Percentiles rank a stretch among this genome's conserved stretches.
Conservation (phyloP, 331 rosid species). For the Rosa hybrid region DNA sequence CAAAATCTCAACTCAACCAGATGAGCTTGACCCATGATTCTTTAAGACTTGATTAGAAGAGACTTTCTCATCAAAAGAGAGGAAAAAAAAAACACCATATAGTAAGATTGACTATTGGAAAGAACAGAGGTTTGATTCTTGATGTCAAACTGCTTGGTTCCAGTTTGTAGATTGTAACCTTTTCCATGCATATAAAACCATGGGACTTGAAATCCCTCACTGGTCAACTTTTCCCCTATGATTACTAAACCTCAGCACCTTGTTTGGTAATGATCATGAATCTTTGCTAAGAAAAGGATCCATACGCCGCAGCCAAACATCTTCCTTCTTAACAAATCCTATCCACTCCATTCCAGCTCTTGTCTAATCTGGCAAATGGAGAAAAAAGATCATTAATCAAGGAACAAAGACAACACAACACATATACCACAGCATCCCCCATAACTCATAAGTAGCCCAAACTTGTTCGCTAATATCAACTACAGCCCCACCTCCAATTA, state of each 20-base stretch:
- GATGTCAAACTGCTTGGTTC: background rate
- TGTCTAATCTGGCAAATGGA: conserved; percentile 10
- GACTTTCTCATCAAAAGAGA: background rate
- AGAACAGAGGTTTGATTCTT: background rate
- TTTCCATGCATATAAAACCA: background rate
- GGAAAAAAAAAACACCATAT: background rate
- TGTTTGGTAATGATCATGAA: background rate
- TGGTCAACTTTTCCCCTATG: background rate
- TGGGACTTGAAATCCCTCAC: background rate
- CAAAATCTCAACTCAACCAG: background rate
- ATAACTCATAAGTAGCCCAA: background rate
- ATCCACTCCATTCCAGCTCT: background rate
- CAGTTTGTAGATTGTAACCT: conserved; percentile 4
- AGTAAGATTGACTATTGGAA: background rate
- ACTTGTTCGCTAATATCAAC: background rate
- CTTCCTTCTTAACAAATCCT: background rate
- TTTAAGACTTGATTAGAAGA: background rate
- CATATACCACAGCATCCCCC: background rate
- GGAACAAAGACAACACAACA: conserved; percentile 13
- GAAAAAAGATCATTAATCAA: background rate
- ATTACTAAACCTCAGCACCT: background rate
- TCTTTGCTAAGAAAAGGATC: background rate
- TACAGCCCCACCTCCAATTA: conserved; percentile 15
- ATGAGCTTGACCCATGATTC: background rate
- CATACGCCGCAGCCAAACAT: background rate